Conservation (phyloP, 805 yeast species). For the Metschnikowia drakensbergensis region DNA sequence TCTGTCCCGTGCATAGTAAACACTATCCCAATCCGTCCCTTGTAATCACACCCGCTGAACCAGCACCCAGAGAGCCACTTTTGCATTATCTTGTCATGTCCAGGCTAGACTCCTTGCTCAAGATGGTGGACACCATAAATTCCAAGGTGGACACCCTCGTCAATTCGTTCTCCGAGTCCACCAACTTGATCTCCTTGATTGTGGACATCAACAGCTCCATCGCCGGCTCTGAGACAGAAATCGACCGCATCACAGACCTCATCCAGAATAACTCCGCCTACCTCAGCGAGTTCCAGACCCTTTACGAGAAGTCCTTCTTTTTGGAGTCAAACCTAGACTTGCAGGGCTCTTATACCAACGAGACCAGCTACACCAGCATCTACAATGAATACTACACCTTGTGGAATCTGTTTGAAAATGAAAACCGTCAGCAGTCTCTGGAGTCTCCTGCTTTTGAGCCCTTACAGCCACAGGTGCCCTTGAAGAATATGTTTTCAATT, state of each 20-base stretch:
- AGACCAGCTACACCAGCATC: slow-evolving; percentile 28
- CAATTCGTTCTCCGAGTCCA: slow-evolving; percentile 22
- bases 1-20: not conserved
- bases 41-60: not conserved
- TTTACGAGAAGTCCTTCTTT: slow-evolving; percentile 30
- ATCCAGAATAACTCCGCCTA: slow-evolving; percentile 22
- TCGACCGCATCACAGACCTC: slow-evolving; percentile 26
- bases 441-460: not conserved
- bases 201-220: slow-evolving; percentile 20
- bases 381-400: slow-evolving; percentile 27
- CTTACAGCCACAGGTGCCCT: not conserved
- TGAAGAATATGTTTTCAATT: slow-evolving; percentile 25
- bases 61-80: too few relatives aligned
- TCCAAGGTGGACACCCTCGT: slow-evolving; percentile 25
- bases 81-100: slow-evolving; percentile 8
- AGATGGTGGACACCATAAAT: slow-evolving; percentile 31
- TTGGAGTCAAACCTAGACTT: slow-evolving; percentile 31
- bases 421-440: slow-evolving; percentile 4
- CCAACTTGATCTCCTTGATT: slow-evolving; percentile 22
- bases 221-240: slow-evolving; percentile 24
- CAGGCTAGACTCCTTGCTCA: slow-evolving; percentile 28
- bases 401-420: slow-evolving; percentile 16
- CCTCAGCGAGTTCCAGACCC: slow-evolving; percentile 26
- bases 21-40: not conserved
- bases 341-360: slow-evolving; percentile 33